Evolutionary conservation across 1,284 basidiomycete species (phyloP).

Genomic region (Grifola frondosa): DNA sequence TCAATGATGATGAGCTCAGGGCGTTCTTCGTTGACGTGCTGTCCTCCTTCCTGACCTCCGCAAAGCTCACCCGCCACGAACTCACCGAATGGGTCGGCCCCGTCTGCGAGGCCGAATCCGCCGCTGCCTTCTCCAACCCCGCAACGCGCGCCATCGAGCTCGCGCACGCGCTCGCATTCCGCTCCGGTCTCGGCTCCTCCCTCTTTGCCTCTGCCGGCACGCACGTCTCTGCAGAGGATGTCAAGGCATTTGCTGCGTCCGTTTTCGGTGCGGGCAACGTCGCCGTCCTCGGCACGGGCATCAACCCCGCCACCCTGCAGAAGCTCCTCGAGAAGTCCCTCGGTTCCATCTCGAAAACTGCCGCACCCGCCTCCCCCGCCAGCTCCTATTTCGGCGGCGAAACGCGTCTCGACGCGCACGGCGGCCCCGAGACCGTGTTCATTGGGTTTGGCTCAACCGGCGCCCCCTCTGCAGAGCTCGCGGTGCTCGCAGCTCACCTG

Average conservation of each 20-base stretch:
- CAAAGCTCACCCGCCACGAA: conserved; percentile 85
- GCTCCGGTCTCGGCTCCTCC: conserved; percentile 84
- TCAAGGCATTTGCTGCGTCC: conserved; percentile 71
- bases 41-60: conserved; percentile 78
- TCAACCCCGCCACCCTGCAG: conserved; percentile 69
- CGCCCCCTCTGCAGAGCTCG: conserved; percentile 65
- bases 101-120: conserved; percentile 68
- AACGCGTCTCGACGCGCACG: conserved; percentile 64
- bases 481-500: conserved; percentile 77
- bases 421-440: conserved; percentile 73
- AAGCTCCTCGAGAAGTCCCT: conserved; percentile 75
- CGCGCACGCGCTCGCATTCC: conserved; percentile 89
- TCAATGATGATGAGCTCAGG: conserved; percentile 41
- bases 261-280: conserved; percentile 80
- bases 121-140: conserved; percentile 62
- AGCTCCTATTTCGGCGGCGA: conserved; percentile 84
- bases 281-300: conserved; percentile 84
- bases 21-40: conserved; percentile 86
- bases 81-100: conserved; percentile 85
- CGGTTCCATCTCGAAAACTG: conserved; percentile 42
- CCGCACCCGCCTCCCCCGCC: conserved; percentile 39
- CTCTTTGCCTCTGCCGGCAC: conserved; percentile 78
- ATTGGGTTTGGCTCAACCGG: conserved; percentile 77
- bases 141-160: conserved; percentile 73
- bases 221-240: conserved; percentile 63